Percentiles rank a stretch among this genome's conserved stretches.
phyloP scores from a whole-genome alignment of 1,139 yeast species.

The Blastobotrys niveus region DNA sequence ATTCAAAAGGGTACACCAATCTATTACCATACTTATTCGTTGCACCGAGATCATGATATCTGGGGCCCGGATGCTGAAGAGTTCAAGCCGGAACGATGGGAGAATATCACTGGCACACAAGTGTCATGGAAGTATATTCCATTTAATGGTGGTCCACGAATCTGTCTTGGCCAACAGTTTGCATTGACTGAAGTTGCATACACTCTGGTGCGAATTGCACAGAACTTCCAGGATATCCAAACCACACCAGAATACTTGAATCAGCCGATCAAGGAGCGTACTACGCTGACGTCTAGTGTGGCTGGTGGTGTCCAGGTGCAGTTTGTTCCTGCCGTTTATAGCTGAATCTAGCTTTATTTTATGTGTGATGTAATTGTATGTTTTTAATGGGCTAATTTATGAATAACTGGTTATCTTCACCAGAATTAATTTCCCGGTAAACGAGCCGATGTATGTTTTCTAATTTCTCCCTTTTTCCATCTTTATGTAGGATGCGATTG shows the following conservation, averaged over 20 bases:
- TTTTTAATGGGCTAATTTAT: too few species aligned
- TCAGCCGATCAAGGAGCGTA: conserved; percentile 16
- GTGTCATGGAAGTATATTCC: conserved; percentile 33
- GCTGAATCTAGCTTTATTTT: too few species aligned
- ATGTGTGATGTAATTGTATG: too few species aligned
- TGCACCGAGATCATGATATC: conserved; percentile 42
- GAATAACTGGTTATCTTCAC: too few species aligned
- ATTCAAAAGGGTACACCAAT: conserved; percentile 46
- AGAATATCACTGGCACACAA: conserved; percentile 19
- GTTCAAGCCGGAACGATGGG: conserved; percentile 53
- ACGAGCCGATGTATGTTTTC: too few species aligned
- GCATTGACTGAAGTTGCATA: conserved; percentile 53
- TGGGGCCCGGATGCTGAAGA: conserved; percentile 48
- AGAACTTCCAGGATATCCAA: conserved; percentile 28
- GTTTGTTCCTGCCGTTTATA: conserved; percentile 11
- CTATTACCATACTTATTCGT: conserved; percentile 40
- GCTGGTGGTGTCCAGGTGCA: conserved; percentile 26
- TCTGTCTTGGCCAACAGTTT: conserved; percentile 55
- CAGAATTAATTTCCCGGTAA: too few species aligned
- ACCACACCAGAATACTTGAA: conserved; percentile 2
- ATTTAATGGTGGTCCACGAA: conserved; percentile 57
- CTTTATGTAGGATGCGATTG: too few species aligned
- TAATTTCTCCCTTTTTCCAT: too few species aligned
- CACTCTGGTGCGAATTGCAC: conserved; percentile 42
- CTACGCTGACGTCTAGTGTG: conserved; percentile 24